phyloP scores from a whole-genome alignment of 129 eudicot genomes.

The Pittosporum tobira region DNA sequence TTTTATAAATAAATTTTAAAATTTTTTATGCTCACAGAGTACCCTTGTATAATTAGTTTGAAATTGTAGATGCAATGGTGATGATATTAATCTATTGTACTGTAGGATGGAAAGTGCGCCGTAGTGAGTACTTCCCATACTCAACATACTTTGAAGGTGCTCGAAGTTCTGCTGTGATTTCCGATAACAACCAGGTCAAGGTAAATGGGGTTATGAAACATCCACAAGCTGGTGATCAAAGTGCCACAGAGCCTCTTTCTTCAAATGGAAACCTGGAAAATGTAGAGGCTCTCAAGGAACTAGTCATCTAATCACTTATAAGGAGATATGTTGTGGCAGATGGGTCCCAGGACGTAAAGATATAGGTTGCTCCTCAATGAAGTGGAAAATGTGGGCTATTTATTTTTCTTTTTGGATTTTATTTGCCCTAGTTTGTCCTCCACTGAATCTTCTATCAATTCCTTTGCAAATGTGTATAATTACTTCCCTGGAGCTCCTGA shows the following conservation, averaged over 20 bases:
- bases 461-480: conserved; percentile 48
- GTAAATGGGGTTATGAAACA: conserved; percentile 42
- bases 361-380: not conserved
- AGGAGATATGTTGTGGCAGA: not conserved
- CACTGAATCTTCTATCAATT: conserved; percentile 21
- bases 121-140: conserved; percentile 78
- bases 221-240: conserved; percentile 1
- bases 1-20: no score
- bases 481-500: conserved; percentile 14
- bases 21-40: no score
- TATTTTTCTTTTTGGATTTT: not conserved
- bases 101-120: conserved; percentile 79
- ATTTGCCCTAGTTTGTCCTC: conserved; percentile 7
- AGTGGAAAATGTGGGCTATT: conserved; percentile 5
- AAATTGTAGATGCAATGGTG: not conserved
- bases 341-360: not conserved
- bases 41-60: no score
- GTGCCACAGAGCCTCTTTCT: conserved; percentile 16
- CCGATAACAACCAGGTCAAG: conserved; percentile 20
- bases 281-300: conserved; percentile 55
- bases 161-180: conserved; percentile 37
- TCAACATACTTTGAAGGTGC: conserved; percentile 78
- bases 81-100: conserved; percentile 2
- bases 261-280: conserved; percentile 62
- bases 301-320: conserved; percentile 31